Evolutionary conservation across 352 stramenopile genomes (phyloP).

Genomic region (Sclerospora graminicola): DNA sequence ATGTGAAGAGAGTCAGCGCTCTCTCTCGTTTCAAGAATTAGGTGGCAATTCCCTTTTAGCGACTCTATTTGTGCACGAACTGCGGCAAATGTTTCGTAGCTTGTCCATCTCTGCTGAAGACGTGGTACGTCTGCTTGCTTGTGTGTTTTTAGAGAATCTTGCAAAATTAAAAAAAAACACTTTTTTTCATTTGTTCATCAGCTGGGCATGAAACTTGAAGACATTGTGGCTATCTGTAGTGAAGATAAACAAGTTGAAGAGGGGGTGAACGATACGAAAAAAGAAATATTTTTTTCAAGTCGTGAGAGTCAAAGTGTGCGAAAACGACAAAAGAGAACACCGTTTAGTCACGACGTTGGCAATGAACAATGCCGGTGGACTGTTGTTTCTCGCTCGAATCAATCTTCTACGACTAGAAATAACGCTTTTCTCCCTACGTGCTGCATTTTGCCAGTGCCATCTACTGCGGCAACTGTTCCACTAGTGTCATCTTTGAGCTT

Average conservation of each 20-base stretch:
- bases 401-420: slow-evolving; percentile 8
- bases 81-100: slow-evolving; percentile 13
- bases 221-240: slow-evolving; percentile 2
- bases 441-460: background rate
- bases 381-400: slow-evolving; percentile 22
- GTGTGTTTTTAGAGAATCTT: background rate
- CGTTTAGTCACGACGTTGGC: background rate
- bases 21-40: slow-evolving; percentile 26
- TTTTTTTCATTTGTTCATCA: slow-evolving; percentile 1
- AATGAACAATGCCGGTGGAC: background rate
- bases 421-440: slow-evolving; percentile 11
- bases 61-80: slow-evolving; percentile 34
- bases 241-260: background rate
- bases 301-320: no score
- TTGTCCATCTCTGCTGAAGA: slow-evolving; percentile 8
- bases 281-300: no score
- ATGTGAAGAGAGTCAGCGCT: background rate
- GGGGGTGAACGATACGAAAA: no score
- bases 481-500: background rate
- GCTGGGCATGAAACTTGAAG: slow-evolving; percentile 17
- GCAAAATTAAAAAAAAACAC: background rate
- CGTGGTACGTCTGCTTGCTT: slow-evolving; percentile 14
- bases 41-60: slow-evolving; percentile 48
- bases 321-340: slow-evolving; percentile 15
- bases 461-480: background rate